phyloP scores from a whole-genome alignment of 1,284 basidiomycete genomes.

The Melampsora abietis-canadensis region DNA sequence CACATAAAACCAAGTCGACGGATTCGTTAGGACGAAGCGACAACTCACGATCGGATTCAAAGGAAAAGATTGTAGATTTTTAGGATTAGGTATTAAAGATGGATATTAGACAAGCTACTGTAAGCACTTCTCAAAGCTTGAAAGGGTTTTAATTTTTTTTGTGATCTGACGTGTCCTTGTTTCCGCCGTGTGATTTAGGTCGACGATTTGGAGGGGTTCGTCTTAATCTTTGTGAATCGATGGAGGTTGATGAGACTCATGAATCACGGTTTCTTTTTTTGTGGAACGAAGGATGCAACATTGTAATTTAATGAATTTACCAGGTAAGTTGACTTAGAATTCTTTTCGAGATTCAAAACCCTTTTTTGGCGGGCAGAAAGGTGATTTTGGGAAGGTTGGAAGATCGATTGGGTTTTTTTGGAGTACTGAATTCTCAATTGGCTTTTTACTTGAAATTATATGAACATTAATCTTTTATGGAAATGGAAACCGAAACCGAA shows the following conservation, averaged over 20 bases:
- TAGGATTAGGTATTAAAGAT: background rate
- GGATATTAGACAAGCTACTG: slow-evolving; percentile 41
- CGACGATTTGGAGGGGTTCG: slow-evolving; percentile 25
- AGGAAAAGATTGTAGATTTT: background rate
- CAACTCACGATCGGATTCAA: background rate
- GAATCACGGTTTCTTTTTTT: background rate
- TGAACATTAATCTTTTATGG: too few relatives aligned
- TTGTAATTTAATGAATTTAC: slow-evolving; percentile 40
- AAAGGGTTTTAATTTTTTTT: background rate
- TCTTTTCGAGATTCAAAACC: too few relatives aligned
- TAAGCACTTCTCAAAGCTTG: background rate
- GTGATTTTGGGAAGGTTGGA: too few relatives aligned
- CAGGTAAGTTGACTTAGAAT: background rate
- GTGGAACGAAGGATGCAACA: slow-evolving; percentile 14
- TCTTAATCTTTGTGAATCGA: background rate
- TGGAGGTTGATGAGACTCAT: background rate
- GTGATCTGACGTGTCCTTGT: background rate
- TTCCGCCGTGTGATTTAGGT: background rate
- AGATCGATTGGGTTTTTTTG: too few relatives aligned
- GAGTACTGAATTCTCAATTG: too few relatives aligned
- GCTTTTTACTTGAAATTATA: too few relatives aligned
- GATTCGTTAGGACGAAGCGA: too few relatives aligned
- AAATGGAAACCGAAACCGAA: too few relatives aligned
- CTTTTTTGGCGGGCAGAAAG: too few relatives aligned
- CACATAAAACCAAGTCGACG: too few relatives aligned